Evolutionary conservation across 2,329 filamentous ascomycete species (phyloP).

Genomic region (Neobulgaria alba): DNA sequence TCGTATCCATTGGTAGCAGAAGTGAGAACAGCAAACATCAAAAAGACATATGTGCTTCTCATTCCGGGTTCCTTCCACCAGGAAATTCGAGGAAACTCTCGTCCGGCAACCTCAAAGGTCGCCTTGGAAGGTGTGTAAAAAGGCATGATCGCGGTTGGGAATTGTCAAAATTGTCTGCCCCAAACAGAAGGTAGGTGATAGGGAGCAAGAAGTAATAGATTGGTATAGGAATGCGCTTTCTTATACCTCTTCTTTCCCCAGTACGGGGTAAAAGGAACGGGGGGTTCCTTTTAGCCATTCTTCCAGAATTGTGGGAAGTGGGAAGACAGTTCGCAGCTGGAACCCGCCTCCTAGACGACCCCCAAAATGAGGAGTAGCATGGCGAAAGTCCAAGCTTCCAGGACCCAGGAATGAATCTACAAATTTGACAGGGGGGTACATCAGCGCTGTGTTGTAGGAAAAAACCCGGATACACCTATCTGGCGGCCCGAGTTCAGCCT

Average conservation of each 20-base stretch:
- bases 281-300: background rate
- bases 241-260: constrained; percentile 4
- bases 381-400: background rate
- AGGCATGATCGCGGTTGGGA: constrained; percentile 9
- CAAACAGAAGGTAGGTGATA: constrained; percentile 2
- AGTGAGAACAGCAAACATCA: constrained; percentile 27
- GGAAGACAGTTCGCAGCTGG: background rate
- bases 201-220: background rate
- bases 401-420: background rate
- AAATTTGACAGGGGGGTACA: background rate
- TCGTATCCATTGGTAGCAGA: constrained; percentile 42
- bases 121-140: constrained; percentile 20
- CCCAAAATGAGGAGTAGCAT: background rate
- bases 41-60: constrained; percentile 45
- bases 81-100: constrained; percentile 31
- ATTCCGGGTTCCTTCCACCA: constrained; percentile 49
- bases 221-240: background rate
- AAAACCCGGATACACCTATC: background rate
- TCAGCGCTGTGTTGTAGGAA: background rate
- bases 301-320: background rate
- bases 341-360: background rate
- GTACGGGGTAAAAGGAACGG: background rate
- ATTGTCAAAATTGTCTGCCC: background rate
- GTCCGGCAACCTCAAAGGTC: constrained; percentile 25
- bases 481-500: no score